Conservation (phyloP, 495 filamentous ascomycete species). For the Penicillium paxilli region DNA sequence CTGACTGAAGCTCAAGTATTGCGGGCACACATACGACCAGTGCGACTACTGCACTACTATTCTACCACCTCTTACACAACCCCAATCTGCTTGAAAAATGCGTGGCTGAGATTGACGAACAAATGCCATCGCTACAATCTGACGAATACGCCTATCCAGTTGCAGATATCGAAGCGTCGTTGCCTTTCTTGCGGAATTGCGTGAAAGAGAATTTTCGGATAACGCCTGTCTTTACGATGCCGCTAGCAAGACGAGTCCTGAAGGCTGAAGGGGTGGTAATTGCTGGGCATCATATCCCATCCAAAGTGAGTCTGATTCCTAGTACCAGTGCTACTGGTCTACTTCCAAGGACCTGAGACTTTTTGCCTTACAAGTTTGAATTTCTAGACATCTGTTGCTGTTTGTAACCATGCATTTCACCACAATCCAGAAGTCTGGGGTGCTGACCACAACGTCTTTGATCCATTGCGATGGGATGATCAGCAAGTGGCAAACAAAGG, state of each 20-base stretch:
- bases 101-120: slow-evolving; percentile 8
- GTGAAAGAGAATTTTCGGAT: slow-evolving; percentile 12
- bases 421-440: slow-evolving; percentile 14
- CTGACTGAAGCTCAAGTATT: neutral
- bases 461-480: slow-evolving; percentile 11
- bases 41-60: slow-evolving; percentile 7
- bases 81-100: slow-evolving; percentile 1
- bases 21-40: slow-evolving; percentile 13
- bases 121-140: neutral
- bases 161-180: neutral
- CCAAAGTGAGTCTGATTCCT: neutral
- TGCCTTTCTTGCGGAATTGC: slow-evolving; percentile 11
- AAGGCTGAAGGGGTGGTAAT: slow-evolving; percentile 1
- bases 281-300: slow-evolving; percentile 11
- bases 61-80: slow-evolving; percentile 9
- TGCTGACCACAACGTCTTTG: slow-evolving; percentile 4
- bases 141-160: slow-evolving; percentile 8
- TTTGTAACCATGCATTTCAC: slow-evolving; percentile 17
- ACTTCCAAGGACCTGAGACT: too few species aligned
- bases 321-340: too few species aligned
- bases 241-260: slow-evolving; percentile 6
- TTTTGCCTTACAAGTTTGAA: neutral
- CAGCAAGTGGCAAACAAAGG: slow-evolving; percentile 1
- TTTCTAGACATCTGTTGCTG: slow-evolving; percentile 6
- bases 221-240: slow-evolving; percentile 14